Base-by-base conservation (phyloP, 768 basidiomycete genomes). In the Amanita rubescens region DNA sequence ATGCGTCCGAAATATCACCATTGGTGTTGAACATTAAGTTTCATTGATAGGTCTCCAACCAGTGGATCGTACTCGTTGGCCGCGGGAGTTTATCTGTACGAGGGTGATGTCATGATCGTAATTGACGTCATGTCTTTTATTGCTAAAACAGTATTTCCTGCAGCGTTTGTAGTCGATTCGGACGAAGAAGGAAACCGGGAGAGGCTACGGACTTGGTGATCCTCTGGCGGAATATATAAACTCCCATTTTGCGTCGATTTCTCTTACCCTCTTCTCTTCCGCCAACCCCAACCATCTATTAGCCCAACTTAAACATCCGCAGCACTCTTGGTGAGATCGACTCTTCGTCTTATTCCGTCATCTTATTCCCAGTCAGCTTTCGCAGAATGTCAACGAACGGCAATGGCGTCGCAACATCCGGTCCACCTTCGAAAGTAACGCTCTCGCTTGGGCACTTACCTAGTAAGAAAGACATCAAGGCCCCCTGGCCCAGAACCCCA, bases 391-490 rank as follows among this genome's bases (percentile, higher is more conserved):
- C 45, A 54, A 57, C 39, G 33, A 44, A 41, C 44, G 55, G 38
- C 33, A 42, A 53, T 25, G 24, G 56, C 45, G 42, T 54, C 19
- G 37, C 61, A 33, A 12, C 62, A 22, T 65, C 71, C 25, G 63
- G 63, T 22, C 73, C 74, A 3, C 82, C 84, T 1, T 74, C 81
- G 11, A 77, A 78, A 44, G 82, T 89, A 51, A 84, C 84, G 45
- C 78, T 89, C 27, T 82, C 82, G 48, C 79, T 89, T 25, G 87
- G 84, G 1, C 84, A 89, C 65, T 70, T 89, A 25, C 87, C 87
- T 0, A 78, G 78, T 58, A 87, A 87, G 69, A 84, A 80, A 61
- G 74, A 84, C 50, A 83, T 88, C 60, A 82, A 81, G 59, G 79
- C 83, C 0, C 76, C 80, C 14, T 88, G 84, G 80, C 87, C 87